These are phyloP conservation scores for Trametes maxima DNA, from an alignment of 768 basidiomycete species.

Conservation along the genomic window DNA sequence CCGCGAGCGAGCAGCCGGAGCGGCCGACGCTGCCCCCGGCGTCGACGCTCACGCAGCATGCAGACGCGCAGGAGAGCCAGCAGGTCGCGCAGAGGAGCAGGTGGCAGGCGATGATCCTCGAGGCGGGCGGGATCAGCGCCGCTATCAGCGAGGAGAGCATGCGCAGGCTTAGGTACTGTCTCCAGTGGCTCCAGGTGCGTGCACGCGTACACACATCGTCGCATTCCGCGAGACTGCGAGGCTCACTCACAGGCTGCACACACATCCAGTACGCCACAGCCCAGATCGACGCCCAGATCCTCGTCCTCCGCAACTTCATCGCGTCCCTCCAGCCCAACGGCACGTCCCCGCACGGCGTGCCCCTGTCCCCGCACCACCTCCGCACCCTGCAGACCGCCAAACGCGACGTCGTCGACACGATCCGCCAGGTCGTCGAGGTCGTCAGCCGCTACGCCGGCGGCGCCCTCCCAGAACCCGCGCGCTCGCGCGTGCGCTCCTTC, in stretches of 20 bases:
- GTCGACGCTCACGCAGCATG: conserved; percentile 20
- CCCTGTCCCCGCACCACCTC: conserved; percentile 45
- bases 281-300: conserved; percentile 86
- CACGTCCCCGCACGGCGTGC: conserved; percentile 29
- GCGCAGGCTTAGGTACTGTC: conserved; percentile 80
- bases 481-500: conserved; percentile 69
- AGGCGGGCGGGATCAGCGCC: conserved; percentile 86
- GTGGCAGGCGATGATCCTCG: conserved; percentile 83
- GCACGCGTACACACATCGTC: no score
- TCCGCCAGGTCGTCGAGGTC: conserved; percentile 87
- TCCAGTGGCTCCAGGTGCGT: conserved; percentile 86
- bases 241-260: neutral
- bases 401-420: conserved; percentile 83
- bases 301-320: conserved; percentile 82
- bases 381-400: conserved; percentile 75
- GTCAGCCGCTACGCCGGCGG: conserved; percentile 84
- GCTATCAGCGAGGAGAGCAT: conserved; percentile 92
- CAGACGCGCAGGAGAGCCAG: conserved; percentile 34
- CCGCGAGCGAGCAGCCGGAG: conserved; percentile 15
- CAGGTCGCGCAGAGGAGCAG: conserved; percentile 74
- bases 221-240: neutral
- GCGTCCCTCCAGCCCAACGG: conserved; percentile 56
- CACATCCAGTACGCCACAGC: conserved; percentile 72
- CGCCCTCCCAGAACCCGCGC: conserved; percentile 84
- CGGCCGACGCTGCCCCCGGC: conserved; percentile 18